phyloP scores from a whole-genome alignment of 148 eudicot species.

The Persicaria maculosa region DNA sequence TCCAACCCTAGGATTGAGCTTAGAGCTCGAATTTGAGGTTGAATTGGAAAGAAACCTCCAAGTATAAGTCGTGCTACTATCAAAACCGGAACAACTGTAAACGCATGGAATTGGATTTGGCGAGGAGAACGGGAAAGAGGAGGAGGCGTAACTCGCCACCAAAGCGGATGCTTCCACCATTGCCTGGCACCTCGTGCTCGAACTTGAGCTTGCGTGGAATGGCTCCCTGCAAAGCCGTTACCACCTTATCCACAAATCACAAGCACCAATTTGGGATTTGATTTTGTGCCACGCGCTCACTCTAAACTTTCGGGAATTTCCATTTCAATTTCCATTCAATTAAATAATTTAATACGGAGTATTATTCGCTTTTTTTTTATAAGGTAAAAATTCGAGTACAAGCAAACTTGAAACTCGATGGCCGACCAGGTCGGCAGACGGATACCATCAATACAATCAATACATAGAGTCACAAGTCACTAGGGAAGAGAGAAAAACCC shows the following conservation, averaged over 20 bases:
- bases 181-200: not conserved
- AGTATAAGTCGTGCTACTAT: not conserved
- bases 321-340: too few relatives aligned
- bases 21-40: constrained; percentile 8
- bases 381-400: too few relatives aligned
- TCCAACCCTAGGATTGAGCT: constrained; percentile 7
- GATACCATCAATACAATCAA: too few relatives aligned
- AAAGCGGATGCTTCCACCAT: constrained; percentile 9
- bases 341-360: too few relatives aligned
- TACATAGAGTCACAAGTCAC: too few relatives aligned
- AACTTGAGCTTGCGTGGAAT: not conserved
- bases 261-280: not conserved
- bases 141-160: constrained; percentile 3
- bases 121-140: not conserved
- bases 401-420: too few relatives aligned
- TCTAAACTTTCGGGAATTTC: too few relatives aligned
- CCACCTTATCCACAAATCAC: constrained; percentile 13
- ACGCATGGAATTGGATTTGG: constrained; percentile 5
- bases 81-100: constrained; percentile 1
- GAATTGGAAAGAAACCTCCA: constrained; percentile 6
- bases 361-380: too few relatives aligned
- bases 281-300: constrained; percentile 8
- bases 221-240: constrained; percentile 10
- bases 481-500: too few relatives aligned
- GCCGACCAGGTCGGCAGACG: too few relatives aligned